These are phyloP conservation scores for Excoecaria agallocha DNA, from an alignment of 345 rosid species.

Conservation along the genomic window DNA sequence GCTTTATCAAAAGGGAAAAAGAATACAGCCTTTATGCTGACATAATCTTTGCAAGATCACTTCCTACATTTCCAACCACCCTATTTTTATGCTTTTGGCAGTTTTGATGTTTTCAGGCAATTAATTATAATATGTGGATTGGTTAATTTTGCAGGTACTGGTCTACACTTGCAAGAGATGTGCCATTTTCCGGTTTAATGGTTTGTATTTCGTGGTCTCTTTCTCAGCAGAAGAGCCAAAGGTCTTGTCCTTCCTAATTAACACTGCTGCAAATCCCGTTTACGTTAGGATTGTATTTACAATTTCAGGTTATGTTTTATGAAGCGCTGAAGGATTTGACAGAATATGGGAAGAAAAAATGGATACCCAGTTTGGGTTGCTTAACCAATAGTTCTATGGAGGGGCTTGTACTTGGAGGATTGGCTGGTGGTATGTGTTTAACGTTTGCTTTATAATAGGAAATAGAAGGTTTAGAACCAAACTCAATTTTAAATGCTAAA, in stretches of 20 bases:
- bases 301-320: slow-evolving; percentile 74
- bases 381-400: slow-evolving; percentile 54
- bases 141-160: slow-evolving; percentile 54
- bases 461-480: neutral
- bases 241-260: neutral
- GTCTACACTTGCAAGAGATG: slow-evolving; percentile 94
- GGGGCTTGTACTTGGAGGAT: slow-evolving; percentile 84
- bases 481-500: neutral
- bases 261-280: neutral
- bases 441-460: slow-evolving; percentile 12
- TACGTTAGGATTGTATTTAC: slow-evolving; percentile 1
- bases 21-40: neutral
- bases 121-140: neutral
- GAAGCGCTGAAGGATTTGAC: slow-evolving; percentile 70
- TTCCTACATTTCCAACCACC: neutral
- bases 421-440: slow-evolving; percentile 81
- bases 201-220: slow-evolving; percentile 36
- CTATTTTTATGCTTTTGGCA: neutral
- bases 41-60: neutral
- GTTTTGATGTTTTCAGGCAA: neutral
- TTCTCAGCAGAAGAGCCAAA: slow-evolving; percentile 1
- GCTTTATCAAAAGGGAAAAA: neutral
- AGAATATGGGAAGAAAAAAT: slow-evolving; percentile 53
- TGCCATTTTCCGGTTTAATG: slow-evolving; percentile 95
- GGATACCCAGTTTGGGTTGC: slow-evolving; percentile 43